Evolutionary conservation across 2,329 filamentous ascomycete species (phyloP), one percentile per base, ranked within the genome.

Genomic region (Colletotrichum sp.): DNA sequence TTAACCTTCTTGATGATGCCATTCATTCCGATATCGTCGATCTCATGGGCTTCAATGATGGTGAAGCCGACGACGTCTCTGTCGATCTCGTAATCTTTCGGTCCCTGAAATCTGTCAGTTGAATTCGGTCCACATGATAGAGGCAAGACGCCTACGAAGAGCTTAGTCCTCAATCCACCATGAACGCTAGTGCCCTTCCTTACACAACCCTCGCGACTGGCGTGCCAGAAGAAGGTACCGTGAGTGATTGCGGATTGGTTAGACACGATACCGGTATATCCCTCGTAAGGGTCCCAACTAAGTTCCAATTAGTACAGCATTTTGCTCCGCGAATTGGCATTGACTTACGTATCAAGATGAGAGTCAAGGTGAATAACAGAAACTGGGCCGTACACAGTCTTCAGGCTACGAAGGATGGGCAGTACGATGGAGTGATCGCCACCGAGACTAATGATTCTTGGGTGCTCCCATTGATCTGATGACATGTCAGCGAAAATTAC

Each of bases 161-260:
- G 44, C n/a, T 52, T 52, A 1, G 59, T 62, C 18, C 59, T 92
- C 65, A 98, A 87, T 2, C 96, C 95, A 0, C 95, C 96, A 83
- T 98, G 96, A 9, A 96, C 95, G 10, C 90, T 91, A 1, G 91
- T 93, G 16, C 89, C 87, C 83, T 96, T 96, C 74, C 91, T 89
- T 73, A 98, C 93, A 32, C 98, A 86, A 0, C 95, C 95, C 83
- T 98, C 95, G 26, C 92, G 92, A 62, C 93, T 92, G 6, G 96
- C 96, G 78, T 96, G 90, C 93, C 95, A 96, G 88, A 98, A 98
- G 92, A 98, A 96, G 78, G 92, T 95, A 5, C 96, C 96, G 84
- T 98, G 96, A 81, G 93, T 98, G 86, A 97, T 96, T 79, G 93
- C 90, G 3, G 72, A 68, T 39, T 68, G 65, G 1, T 68, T 68